These are phyloP conservation scores for Cyberlindnera mrakii DNA, from an alignment of 805 yeast genomes.

Conservation along the genomic window DNA sequence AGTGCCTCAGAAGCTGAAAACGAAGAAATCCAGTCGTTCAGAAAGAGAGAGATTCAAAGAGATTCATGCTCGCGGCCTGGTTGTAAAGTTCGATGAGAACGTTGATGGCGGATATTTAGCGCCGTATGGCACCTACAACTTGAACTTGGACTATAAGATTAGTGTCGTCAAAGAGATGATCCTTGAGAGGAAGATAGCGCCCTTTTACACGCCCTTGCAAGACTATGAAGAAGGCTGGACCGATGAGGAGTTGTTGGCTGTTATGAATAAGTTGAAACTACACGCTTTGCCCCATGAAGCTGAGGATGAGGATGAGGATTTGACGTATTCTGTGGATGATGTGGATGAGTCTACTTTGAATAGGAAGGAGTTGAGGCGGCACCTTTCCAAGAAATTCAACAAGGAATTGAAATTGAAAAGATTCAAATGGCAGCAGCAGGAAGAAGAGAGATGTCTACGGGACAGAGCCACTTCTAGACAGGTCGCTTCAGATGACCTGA, in stretches of 20 bases:
- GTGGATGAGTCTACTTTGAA: slow-evolving; percentile 34
- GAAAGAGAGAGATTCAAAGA: slow-evolving; percentile 52
- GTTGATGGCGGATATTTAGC: slow-evolving; percentile 95
- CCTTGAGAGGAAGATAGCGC: slow-evolving; percentile 68
- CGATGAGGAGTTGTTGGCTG: slow-evolving; percentile 55
- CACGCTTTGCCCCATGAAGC: slow-evolving; percentile 47
- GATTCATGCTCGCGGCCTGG: slow-evolving; percentile 46
- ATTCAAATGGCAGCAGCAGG: slow-evolving; percentile 30
- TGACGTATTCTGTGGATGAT: slow-evolving; percentile 51
- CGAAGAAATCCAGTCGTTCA: slow-evolving; percentile 36
- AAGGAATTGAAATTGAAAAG: slow-evolving; percentile 35
- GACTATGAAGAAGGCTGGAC: slow-evolving; percentile 71
- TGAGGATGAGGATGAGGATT: slow-evolving; percentile 55
- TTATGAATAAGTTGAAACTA: slow-evolving; percentile 44
- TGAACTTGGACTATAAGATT: slow-evolving; percentile 66
- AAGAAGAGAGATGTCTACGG: slow-evolving; percentile 28
- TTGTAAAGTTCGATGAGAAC: slow-evolving; percentile 57
- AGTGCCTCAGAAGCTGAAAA: too few relatives aligned
- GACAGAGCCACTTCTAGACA: slow-evolving; percentile 31
- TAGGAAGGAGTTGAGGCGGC: slow-evolving; percentile 40
- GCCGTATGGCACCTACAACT: slow-evolving; percentile 82
- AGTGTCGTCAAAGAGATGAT: slow-evolving; percentile 68
- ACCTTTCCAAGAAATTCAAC: slow-evolving; percentile 31
- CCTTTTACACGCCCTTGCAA: slow-evolving; percentile 85
- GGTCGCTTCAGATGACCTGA: slow-evolving; percentile 34